These are phyloP conservation scores for Boletus semigastroideus DNA, from an alignment of 1,284 basidiomycete genomes.

Conservation along the genomic window DNA sequence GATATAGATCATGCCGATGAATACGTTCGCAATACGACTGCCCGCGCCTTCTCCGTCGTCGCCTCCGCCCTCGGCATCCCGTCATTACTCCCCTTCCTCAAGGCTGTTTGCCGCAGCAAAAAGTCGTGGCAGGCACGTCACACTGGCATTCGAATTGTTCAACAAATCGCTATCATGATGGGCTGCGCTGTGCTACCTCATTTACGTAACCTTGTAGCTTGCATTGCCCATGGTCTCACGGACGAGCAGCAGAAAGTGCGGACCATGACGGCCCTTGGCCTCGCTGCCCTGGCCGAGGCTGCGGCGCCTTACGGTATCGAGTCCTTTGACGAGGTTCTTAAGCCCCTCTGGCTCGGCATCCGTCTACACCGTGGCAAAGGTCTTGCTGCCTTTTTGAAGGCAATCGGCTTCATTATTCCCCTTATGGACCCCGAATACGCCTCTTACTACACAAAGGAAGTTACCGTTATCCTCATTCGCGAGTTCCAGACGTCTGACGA, in stretches of 20 bases:
- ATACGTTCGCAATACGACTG: slow-evolving; percentile 98
- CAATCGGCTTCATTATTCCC: slow-evolving; percentile 99
- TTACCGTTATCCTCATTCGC: slow-evolving; percentile 96
- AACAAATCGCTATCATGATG: slow-evolving; percentile 99
- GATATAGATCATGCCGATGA: slow-evolving; percentile 99
- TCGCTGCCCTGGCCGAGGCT: slow-evolving; percentile 97
- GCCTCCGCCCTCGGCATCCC: slow-evolving; percentile 98
- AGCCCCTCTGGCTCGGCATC: slow-evolving; percentile 98
- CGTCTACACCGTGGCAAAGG: slow-evolving; percentile 98
- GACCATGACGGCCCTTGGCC: slow-evolving; percentile 96
- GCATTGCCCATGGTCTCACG: slow-evolving; percentile 92
- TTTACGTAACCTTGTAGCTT: slow-evolving; percentile 94
- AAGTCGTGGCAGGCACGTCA: slow-evolving; percentile 99
- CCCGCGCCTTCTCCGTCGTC: slow-evolving; percentile 98
- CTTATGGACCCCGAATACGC: slow-evolving; percentile 99
- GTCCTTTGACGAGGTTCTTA: slow-evolving; percentile 97
- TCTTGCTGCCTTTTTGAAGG: slow-evolving; percentile 97
- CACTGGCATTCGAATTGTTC: slow-evolving; percentile 98
- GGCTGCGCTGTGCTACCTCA: slow-evolving; percentile 99
- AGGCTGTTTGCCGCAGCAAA: slow-evolving; percentile 97
- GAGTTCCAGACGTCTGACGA: slow-evolving; percentile 99
- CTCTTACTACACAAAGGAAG: slow-evolving; percentile 97
- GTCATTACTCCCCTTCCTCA: slow-evolving; percentile 95
- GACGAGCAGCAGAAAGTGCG: slow-evolving; percentile 99
- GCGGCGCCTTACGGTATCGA: slow-evolving; percentile 99